Evolutionary conservation across 2,329 filamentous ascomycete species (phyloP), one percentile per base, ranked within the genome.

Genomic region (Teratosphaeria gauchensis): DNA sequence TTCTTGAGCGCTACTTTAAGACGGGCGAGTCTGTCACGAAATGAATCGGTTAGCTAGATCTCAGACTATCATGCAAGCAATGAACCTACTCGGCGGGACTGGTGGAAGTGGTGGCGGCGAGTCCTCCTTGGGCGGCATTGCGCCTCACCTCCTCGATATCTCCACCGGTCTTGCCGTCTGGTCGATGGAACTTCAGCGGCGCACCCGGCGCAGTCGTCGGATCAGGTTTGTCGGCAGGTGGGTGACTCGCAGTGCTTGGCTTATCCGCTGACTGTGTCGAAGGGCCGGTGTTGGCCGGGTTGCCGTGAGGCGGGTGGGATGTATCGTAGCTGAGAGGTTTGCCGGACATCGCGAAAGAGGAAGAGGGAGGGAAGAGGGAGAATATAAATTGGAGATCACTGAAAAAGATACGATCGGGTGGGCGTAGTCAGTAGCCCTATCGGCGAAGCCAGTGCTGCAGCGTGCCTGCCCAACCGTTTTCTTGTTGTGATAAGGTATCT

Each of bases 1-100:
- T 78, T 76, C 72, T 85, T 81, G 80, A 92, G 82, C 76, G 74
- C 87, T 78, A 82, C 77, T 75, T 83, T 82, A 82, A 86, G 83
- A 82, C 75, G 73, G 77, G 79, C 68, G 42, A 56, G 51, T 48
- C 51, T 57, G 48, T 54, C 32, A 33, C 16, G 5, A 77, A n/a
- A 33, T n/a, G 1, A 77, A n/a, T 21, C 42, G 82, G 79, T 83
- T 84, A 79, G 75, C 74, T 61, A 76, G 74, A 33, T 31, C 51
- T 21, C 51, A 5, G 32, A 21, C 52, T 42, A 28, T 7, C 1
- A 14, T 19, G 5, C 19, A 42, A 16, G 12, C 3, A 5, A 55
- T n/a, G 16, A 54, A 52, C 56, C 64, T 68, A 63, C 67, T 67
- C 61, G 68, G 68, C 28, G 70, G 69, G 14, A 69, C 76, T 58